These are phyloP conservation scores for Podaxis sp. DNA, from an alignment of 768 basidiomycete genomes.

Conservation along the genomic window DNA sequence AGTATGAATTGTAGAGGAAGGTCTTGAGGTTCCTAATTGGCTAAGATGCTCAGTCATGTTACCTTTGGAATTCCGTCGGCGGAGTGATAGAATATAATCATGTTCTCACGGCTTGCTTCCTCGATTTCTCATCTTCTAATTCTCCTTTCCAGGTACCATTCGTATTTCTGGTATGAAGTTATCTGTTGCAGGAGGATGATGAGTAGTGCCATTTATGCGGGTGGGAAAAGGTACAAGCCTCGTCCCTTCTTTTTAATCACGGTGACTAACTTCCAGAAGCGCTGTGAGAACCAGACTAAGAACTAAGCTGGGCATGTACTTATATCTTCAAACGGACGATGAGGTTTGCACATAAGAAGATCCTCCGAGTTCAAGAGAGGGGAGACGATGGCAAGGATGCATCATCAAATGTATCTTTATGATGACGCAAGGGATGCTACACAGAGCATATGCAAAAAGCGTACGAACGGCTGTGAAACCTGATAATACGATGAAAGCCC, in stretches of 20 bases:
- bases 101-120: neutral
- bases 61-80: neutral
- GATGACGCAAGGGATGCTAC: too few relatives aligned
- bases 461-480: too few relatives aligned
- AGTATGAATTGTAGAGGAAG: neutral
- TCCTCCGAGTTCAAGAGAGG: too few relatives aligned
- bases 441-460: too few relatives aligned
- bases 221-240: conserved; percentile 56
- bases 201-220: conserved; percentile 77
- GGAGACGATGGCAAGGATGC: too few relatives aligned
- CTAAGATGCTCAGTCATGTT: neutral
- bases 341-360: too few relatives aligned
- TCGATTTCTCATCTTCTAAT: neutral
- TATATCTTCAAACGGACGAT: too few relatives aligned
- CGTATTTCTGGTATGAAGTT: neutral
- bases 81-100: neutral
- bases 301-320: conserved; percentile 40
- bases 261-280: conserved; percentile 40
- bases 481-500: too few relatives aligned
- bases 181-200: conserved; percentile 28
- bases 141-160: neutral
- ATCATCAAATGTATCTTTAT: too few relatives aligned
- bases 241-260: neutral
- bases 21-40: neutral
- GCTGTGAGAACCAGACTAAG: conserved; percentile 55